phyloP scores from a whole-genome alignment of 2,329 filamentous ascomycete genomes.

The Aspergillus brasiliensis region DNA sequence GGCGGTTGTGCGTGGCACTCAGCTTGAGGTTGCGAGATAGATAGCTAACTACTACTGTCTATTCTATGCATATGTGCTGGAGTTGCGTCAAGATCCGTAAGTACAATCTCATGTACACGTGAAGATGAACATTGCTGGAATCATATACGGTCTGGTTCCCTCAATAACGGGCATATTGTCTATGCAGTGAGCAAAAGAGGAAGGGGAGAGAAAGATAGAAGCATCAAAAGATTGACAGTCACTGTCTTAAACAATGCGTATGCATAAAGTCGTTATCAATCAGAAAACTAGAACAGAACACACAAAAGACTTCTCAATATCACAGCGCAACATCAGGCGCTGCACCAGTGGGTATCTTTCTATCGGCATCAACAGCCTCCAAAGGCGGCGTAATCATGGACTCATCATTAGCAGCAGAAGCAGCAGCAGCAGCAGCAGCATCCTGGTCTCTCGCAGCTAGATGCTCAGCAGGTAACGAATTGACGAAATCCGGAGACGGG shows the following conservation, averaged over 20 bases:
- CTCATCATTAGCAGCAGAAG: constrained; percentile 9
- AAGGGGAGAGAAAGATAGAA: neutral
- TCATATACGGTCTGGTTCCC: neutral
- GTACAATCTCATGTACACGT: neutral
- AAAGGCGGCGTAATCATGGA: constrained; percentile 35
- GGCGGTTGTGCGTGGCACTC: too few relatives aligned
- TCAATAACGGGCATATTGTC: neutral
- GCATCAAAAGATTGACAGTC: neutral
- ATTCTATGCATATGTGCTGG: neutral
- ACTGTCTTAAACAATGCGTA: neutral
- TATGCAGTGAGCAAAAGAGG: neutral
- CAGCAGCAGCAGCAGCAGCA: constrained; percentile 4
- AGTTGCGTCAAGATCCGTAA: too few relatives aligned
- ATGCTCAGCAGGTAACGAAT: constrained; percentile 35
- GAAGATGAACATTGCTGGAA: neutral
- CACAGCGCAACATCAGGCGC: constrained; percentile 12
- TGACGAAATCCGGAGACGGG: constrained; percentile 45
- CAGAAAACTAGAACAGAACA: neutral
- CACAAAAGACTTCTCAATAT: neutral
- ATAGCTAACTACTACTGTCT: neutral
- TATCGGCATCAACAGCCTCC: constrained; percentile 31
- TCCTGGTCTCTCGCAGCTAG: constrained; percentile 16
- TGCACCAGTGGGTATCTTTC: constrained; percentile 19
- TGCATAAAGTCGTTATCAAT: neutral
- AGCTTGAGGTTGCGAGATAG: neutral